Conservation (phyloP, 2,329 filamentous ascomycete genomes). For the Chrysoporthe cubensis region DNA sequence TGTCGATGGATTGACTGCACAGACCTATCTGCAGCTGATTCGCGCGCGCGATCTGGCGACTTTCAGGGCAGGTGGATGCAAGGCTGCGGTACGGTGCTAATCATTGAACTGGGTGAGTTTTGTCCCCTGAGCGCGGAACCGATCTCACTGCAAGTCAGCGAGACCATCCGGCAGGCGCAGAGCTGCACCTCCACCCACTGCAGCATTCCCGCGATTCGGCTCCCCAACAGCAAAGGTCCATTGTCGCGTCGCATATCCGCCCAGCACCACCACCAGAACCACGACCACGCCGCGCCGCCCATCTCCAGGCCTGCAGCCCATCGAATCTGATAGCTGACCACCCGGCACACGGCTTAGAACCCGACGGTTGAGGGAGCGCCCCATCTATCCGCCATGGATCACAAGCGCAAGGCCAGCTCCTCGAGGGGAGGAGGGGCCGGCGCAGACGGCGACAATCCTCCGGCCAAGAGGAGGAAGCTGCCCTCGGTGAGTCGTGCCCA, state of each 20-base stretch:
- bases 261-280: conserved; percentile 5
- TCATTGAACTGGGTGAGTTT: background rate
- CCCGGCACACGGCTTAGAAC: conserved; percentile 2
- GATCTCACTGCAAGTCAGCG: background rate
- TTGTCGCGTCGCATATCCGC: conserved; percentile 10
- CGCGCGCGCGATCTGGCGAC: background rate
- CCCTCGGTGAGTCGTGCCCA: conserved; percentile 48
- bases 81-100: background rate
- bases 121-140: background rate
- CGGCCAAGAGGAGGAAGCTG: conserved; percentile 59
- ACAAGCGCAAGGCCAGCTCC: conserved; percentile 57
- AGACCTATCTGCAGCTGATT: conserved; percentile 4
- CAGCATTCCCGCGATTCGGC: conserved; percentile 12
- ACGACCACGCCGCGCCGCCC: conserved; percentile 12
- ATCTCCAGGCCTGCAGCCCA: conserved; percentile 14
- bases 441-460: conserved; percentile 55
- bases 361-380: conserved; percentile 22
- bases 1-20: background rate
- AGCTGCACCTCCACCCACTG: conserved; percentile 2
- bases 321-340: background rate
- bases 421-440: conserved; percentile 46
- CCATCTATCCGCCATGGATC: conserved; percentile 50
- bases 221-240: conserved; percentile 6
- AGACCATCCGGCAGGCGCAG: background rate
- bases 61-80: background rate